These are phyloP conservation scores for Xylaria sp. DNA, from an alignment of 495 filamentous ascomycete species.

Conservation along the genomic window DNA sequence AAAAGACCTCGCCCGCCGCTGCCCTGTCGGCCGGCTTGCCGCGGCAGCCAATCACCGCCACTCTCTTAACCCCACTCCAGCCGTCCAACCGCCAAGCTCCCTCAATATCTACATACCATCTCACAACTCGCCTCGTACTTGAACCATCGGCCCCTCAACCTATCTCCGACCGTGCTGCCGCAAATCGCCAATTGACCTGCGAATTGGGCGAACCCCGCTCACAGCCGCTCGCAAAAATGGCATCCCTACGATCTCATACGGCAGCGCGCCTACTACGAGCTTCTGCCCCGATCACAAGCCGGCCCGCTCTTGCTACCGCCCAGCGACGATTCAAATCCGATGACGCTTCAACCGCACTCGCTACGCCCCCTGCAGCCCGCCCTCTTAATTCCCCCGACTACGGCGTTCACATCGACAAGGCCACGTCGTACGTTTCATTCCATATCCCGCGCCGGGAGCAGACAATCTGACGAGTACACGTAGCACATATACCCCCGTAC, in stretches of 20 bases:
- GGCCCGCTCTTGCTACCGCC: constrained; percentile 45
- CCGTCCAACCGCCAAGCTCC: constrained; percentile 20
- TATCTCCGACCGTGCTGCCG: background rate
- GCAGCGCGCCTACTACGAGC: constrained; percentile 54
- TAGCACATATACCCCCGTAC: constrained; percentile 88
- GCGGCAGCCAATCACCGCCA: constrained; percentile 39
- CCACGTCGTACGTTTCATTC: constrained; percentile 69
- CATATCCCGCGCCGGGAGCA: background rate
- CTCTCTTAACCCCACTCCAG: background rate
- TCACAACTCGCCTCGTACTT: constrained; percentile 17
- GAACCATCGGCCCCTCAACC: background rate
- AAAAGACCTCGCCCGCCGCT: constrained; percentile 44
- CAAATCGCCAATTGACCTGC: constrained; percentile 28
- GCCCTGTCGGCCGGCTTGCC: constrained; percentile 29
- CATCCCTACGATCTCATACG: constrained; percentile 51
- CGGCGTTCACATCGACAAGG: constrained; percentile 75
- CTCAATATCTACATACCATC: constrained; percentile 14
- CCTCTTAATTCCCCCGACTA: constrained; percentile 78
- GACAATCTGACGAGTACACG: constrained; percentile 2
- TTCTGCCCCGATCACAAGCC: constrained; percentile 42
- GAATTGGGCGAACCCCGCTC: background rate
- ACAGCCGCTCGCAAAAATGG: constrained; percentile 33
- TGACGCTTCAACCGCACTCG: constrained; percentile 40
- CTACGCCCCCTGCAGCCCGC: constrained; percentile 41
- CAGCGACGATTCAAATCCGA: constrained; percentile 57